Conservation (phyloP, 345 rosid genomes). For the Aegle marmelos region DNA sequence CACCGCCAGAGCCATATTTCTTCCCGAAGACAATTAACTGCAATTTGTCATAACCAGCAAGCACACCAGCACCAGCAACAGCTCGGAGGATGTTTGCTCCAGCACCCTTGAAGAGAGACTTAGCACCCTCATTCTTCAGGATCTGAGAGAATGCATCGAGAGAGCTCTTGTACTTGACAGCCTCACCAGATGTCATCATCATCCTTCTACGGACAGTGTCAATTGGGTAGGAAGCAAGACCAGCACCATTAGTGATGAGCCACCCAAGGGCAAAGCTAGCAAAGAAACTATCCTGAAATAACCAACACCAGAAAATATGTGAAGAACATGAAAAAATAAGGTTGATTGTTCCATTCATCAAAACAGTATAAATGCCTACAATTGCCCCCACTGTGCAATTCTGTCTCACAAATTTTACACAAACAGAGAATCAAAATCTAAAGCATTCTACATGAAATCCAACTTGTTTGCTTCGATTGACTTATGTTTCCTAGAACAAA, state of each 20-base stretch:
- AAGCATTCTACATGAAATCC: neutral
- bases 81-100: conserved; percentile 95
- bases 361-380: no score
- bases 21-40: conserved; percentile 78
- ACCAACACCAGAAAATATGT: conserved; percentile 7
- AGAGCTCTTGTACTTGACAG: conserved; percentile 84
- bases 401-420: neutral
- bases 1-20: conserved; percentile 86
- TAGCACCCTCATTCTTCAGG: conserved; percentile 74
- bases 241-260: conserved; percentile 89
- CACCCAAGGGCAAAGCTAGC: conserved; percentile 90
- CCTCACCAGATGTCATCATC: conserved; percentile 98
- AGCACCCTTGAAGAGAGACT: conserved; percentile 87
- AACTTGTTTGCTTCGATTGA: neutral
- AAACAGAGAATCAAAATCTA: neutral
- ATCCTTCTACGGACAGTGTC: conserved; percentile 95
- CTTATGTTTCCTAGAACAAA: neutral
- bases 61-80: conserved; percentile 90
- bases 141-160: conserved; percentile 70
- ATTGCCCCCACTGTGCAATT: no score
- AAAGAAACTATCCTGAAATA: conserved; percentile 74
- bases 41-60: conserved; percentile 84
- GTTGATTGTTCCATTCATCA: no score
- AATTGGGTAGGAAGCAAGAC: conserved; percentile 82
- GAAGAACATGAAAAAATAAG: no score